Evolutionary conservation across 768 basidiomycete species (phyloP), one percentile per base, ranked within the genome.

Genomic region (Hypsizygus marmoreus): DNA sequence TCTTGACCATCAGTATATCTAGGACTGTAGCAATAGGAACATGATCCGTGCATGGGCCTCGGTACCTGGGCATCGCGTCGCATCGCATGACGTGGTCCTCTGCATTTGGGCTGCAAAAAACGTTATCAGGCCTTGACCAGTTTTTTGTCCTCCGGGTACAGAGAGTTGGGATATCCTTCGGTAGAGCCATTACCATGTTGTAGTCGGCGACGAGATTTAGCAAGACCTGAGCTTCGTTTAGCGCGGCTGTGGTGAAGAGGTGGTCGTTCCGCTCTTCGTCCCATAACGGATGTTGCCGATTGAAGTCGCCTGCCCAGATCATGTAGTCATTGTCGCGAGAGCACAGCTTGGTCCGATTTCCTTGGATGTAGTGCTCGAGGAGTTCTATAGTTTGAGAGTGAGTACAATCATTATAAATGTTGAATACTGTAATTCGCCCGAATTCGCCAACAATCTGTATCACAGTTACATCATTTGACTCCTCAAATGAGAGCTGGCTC

Each of bases 201-300:
- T 56, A 45, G 0, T 58, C 43, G 1, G 40, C 45, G 2, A 63
- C 9, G 1, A 65, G 29, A 16, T 60, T 28, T 1, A 67, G 26
- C 3, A 66, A 47, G 0, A 46, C 35, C 22, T 61, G 29, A 0
- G 57, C 48, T 0, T 19, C 17, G 1, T 36, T 17, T 0, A 49
- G 35, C 13, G 43, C 35, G 1, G 22, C 22, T 11, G 19, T 4
- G 2, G 67, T 72, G 53, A 76, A 69, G 0, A 78, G 68, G 25
- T 65, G 63, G 8, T 35, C 34, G 28, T 67, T 62, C 11, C 44
- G 40, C 0, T 56, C 45, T 9, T 62, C 47, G 16, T 75, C 72
- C 73, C 72, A 75, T 4, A 65, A 13, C 0, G 63, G 68, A 50
- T 74, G 68, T 48, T 74, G 72, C 14, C 63, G 38, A 45, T 73